Evolutionary conservation across 2,329 filamentous ascomycete genomes (phyloP), one percentile per base, ranked within the genome.

Genomic region (Xylariaceae sp.): DNA sequence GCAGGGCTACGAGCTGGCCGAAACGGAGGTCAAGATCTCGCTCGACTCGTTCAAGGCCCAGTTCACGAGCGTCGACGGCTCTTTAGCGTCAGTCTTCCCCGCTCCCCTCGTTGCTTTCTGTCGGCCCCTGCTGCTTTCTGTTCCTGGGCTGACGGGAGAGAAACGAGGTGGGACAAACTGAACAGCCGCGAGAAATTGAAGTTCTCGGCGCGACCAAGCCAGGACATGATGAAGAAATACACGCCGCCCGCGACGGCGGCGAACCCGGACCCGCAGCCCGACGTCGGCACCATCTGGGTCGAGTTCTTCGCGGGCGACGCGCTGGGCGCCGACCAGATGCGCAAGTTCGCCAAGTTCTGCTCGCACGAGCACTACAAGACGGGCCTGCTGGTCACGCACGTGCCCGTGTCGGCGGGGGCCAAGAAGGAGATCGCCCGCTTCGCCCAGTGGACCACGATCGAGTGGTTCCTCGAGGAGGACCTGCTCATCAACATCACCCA

Each of bases 401-500:
- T 81, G 30, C 69, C 85, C 29, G 83, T 95, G 39, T 94, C 88
- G 1, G 75, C 87, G 18, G 83, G 89, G 40, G 90, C 89, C 23
- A 78, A 90, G 59, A 93, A 93, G 67, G 79, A 89, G 47, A 82
- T 94, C 49, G 79, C 79, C 45, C 80, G 81, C 39, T 78, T 90
- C 37, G 77, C 83, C 49, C 77, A 79, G 42, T 73, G 77, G 57
- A 83, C 83, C 35, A 78, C 84, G 53, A 86, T 95, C 54, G 92
- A 98, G 68, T 86, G 87, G 57, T 98, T 98, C 67, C 77, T 90
- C 50, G 92, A 96, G 69, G 83, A 92, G 59, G 92, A 98, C 63
- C 64, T 98, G 50, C 72, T 96, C 39, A 89, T 98, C 62, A 98
- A 98, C 65, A 96, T 98, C 61, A 96, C 90, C 39, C 85, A 89